phyloP scores from a whole-genome alignment of 352 stramenopile species.

The Pythium plurisporium region DNA sequence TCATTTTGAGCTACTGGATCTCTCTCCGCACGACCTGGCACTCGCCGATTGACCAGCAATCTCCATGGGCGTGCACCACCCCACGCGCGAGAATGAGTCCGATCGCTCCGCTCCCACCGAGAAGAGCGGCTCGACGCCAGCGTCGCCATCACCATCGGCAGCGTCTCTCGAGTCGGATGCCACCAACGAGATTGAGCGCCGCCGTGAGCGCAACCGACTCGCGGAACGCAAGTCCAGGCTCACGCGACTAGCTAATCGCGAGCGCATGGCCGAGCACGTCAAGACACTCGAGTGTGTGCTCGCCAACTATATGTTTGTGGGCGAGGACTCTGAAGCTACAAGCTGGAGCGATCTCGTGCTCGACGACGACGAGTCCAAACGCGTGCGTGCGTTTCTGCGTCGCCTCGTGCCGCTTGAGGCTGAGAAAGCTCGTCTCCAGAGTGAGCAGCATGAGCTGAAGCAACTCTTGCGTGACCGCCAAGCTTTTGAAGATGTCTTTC shows the following conservation, averaged over 20 bases:
- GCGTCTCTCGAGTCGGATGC: not conserved
- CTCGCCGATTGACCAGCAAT: no score
- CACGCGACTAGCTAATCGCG: not conserved
- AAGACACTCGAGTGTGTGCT: not conserved
- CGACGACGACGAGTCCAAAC: not conserved
- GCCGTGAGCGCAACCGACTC: not conserved
- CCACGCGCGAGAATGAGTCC: no score
- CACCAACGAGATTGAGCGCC: not conserved
- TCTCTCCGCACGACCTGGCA: no score
- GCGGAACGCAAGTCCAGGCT: not conserved
- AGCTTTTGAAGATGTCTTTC: not conserved
- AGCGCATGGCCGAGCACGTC: not conserved
- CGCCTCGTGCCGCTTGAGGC: not conserved
- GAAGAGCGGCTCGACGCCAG: no score
- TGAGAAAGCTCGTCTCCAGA: not conserved
- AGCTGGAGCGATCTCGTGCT: not conserved
- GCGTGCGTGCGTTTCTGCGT: not conserved
- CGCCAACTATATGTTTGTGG: constrained; percentile 1
- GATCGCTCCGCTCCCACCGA: no score
- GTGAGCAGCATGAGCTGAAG: not conserved
- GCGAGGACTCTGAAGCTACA: not conserved
- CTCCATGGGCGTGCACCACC: no score
- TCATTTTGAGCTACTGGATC: no score
- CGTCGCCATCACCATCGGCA: no score
- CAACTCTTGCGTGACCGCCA: not conserved